These are phyloP conservation scores for Corchorus olitorius DNA, from an alignment of 345 rosid genomes.

Conservation along the genomic window DNA sequence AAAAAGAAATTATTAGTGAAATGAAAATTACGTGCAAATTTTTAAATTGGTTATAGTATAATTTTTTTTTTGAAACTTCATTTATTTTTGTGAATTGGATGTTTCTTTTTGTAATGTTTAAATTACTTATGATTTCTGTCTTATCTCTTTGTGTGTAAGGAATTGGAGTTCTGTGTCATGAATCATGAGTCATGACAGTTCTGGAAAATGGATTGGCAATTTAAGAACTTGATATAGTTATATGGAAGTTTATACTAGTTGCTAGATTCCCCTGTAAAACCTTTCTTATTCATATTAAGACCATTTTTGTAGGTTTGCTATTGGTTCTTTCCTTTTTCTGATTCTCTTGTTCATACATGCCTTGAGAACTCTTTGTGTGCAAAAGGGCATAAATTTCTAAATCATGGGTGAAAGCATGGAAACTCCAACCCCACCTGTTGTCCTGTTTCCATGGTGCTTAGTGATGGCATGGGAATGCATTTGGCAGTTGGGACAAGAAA, in stretches of 20 bases:
- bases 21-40: background rate
- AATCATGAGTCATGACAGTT: background rate
- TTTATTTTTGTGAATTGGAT: background rate
- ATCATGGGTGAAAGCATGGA: background rate
- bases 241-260: background rate
- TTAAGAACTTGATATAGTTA: background rate
- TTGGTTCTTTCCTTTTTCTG: background rate
- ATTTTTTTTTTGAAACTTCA: background rate
- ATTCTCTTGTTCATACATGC: background rate
- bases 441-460: background rate
- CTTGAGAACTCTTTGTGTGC: constrained; percentile 1
- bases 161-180: background rate
- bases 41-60: background rate
- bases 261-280: background rate
- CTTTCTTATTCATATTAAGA: background rate
- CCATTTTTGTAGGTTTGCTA: background rate
- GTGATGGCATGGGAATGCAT: constrained; percentile 1
- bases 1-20: background rate
- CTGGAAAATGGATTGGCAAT: background rate
- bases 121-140: background rate
- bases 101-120: constrained; percentile 1
- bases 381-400: background rate
- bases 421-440: background rate
- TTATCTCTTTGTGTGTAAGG: background rate
- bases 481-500: constrained; percentile 11